A percentile compares a stretch with the other conserved stretches of the same genome.
These are phyloP conservation scores for Fusarium sulawesiense DNA, from an alignment of 2,329 filamentous ascomycete genomes.

Conservation along the genomic window DNA sequence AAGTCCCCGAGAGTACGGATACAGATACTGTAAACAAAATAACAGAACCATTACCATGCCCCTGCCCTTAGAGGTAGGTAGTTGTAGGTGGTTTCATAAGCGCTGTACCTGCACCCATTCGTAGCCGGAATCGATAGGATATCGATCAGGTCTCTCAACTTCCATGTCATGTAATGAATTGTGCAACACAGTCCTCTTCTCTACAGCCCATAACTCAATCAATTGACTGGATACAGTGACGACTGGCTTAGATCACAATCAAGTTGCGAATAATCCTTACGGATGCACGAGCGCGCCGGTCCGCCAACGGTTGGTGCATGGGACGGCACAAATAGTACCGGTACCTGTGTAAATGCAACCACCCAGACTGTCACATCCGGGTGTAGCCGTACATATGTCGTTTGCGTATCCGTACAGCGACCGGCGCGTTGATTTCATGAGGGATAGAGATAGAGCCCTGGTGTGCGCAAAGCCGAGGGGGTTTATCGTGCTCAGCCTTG, in stretches of 20 bases:
- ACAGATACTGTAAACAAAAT: not conserved
- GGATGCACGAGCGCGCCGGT: slow-evolving; percentile 53
- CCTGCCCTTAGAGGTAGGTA: not conserved
- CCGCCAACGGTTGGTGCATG: slow-evolving; percentile 43
- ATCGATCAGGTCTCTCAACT: not conserved
- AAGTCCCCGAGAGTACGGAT: not conserved
- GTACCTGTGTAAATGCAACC: not conserved
- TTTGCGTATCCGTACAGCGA: slow-evolving; percentile 13
- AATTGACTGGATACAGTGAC: slow-evolving; percentile 19
- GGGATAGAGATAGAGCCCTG: slow-evolving; percentile 42
- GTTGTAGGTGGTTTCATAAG: no score
- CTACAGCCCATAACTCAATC: slow-evolving; percentile 39
- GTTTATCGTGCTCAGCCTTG: slow-evolving; percentile 35
- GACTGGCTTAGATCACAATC: slow-evolving; percentile 39
- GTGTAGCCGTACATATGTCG: slow-evolving; percentile 1
- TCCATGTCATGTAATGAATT: not conserved
- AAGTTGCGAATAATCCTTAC: slow-evolving; percentile 48
- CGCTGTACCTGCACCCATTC: not conserved
- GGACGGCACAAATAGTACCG: not conserved
- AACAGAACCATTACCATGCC: not conserved
- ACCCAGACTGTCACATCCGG: slow-evolving; percentile 7
- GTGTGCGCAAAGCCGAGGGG: slow-evolving; percentile 39
- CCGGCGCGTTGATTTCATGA: slow-evolving; percentile 34
- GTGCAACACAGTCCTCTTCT: slow-evolving; percentile 45
- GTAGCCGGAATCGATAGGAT: not conserved